Percentiles rank a stretch among this genome's conserved stretches.
Conservation (phyloP, 2,329 filamentous ascomycete genomes). For the Lachnellula occidentalis region DNA sequence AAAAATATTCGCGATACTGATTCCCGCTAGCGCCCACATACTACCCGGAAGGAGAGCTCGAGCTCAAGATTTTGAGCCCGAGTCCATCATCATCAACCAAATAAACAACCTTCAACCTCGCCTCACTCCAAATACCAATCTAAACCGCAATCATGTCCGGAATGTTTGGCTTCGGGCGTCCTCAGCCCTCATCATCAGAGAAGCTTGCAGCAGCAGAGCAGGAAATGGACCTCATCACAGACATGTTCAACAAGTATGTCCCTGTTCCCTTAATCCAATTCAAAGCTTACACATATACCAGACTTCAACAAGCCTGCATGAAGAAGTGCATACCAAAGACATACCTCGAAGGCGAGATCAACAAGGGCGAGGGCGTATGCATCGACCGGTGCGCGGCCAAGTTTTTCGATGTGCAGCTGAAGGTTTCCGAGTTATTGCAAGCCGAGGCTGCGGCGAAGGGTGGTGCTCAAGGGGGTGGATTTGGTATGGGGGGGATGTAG, state of each 20-base stretch:
- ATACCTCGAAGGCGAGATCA: conserved; percentile 93
- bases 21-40: conserved; percentile 17
- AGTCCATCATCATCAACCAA: not conserved
- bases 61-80: conserved; percentile 15
- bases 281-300: conserved; percentile 33
- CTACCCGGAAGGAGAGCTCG: no score
- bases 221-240: conserved; percentile 94
- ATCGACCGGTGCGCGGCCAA: conserved; percentile 95
- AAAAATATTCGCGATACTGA: not conserved
- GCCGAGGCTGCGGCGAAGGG: conserved; percentile 69
- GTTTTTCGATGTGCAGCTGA: conserved; percentile 98
- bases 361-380: conserved; percentile 98
- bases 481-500: conserved; percentile 45
- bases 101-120: not conserved
- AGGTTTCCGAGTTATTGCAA: conserved; percentile 96
- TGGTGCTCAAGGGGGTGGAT: conserved; percentile 43
- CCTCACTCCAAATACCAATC: not conserved
- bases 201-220: conserved; percentile 96
- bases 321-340: conserved; percentile 88
- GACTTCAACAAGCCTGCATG: conserved; percentile 82
- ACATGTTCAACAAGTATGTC: conserved; percentile 93
- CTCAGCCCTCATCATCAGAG: conserved; percentile 89
- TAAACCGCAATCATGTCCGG: conserved; percentile 50
- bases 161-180: conserved; percentile 66
- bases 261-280: not conserved